These are phyloP conservation scores for Aphanomyces stellatus DNA, from an alignment of 352 stramenopile genomes.

Conservation along the genomic window DNA sequence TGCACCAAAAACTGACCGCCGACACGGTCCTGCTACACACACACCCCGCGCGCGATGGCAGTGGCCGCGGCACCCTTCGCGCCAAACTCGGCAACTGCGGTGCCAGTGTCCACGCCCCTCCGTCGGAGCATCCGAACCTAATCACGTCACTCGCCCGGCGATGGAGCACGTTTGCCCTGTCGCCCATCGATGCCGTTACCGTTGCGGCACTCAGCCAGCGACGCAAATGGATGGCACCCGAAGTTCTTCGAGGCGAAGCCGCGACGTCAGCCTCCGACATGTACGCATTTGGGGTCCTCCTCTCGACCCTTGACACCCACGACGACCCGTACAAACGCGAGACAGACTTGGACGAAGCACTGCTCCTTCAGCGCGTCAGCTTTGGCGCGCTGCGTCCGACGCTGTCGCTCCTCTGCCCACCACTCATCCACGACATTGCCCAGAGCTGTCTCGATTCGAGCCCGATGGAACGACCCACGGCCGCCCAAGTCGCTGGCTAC, in stretches of 20 bases:
- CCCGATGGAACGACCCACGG: not conserved
- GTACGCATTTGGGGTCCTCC: constrained; percentile 14
- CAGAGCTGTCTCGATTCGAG: not conserved
- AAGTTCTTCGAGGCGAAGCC: constrained; percentile 8
- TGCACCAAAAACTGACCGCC: not conserved
- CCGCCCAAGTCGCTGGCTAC: not conserved
- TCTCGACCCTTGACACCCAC: constrained; percentile 17
- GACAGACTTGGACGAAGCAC: constrained; percentile 1
- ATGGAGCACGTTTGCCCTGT: too few species aligned
- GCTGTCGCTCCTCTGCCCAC: constrained; percentile 14
- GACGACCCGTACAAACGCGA: constrained; percentile 18
- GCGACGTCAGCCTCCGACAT: constrained; percentile 11
- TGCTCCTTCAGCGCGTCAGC: constrained; percentile 13
- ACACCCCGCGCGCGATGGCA: too few species aligned
- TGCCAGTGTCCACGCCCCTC: not conserved
- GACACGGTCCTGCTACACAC: not conserved
- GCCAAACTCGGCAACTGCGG: not conserved
- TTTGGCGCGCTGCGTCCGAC: constrained; percentile 8
- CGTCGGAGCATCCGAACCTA: not conserved
- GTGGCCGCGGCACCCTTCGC: not conserved
- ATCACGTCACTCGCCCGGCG: too few species aligned
- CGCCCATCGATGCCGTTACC: not conserved
- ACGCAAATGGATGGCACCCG: constrained; percentile 15
- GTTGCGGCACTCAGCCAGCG: not conserved
- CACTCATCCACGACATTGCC: constrained; percentile 8